Evolutionary conservation across 2,329 filamentous ascomycete species (phyloP), one percentile per base, ranked within the genome.

Genomic region (Truncatella angustata): DNA sequence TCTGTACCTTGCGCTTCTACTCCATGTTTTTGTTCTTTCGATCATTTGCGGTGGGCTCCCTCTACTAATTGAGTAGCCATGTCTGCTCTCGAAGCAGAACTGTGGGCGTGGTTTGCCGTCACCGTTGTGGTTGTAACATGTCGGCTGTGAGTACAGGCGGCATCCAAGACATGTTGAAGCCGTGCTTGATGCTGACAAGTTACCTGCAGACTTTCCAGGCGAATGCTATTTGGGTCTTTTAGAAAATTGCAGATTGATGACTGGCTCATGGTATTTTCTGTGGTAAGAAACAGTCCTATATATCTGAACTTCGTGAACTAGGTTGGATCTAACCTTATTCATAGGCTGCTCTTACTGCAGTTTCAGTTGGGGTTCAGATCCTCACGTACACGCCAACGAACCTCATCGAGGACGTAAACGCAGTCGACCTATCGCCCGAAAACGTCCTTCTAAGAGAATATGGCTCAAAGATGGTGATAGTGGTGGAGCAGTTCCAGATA

Each of bases 391-490:
- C 79, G n/a, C 78, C 75, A 12, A 84, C 78, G 37, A 86, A 86
- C 59, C 70, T 86, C 16, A 81, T 86, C 66, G 70, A 78, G 16
- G 73, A 76, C 0, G 66, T 73, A 14, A 70, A 82, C 24, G 64
- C 67, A 0, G 60, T 65, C 0, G 55, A 63, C 3, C 67, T 85
- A 44, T 81, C 81, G 0, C 70, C 75, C 0, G 55, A 68, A 0
- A 72, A 76, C 43, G 16, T 44, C 10, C 59, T 56, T 3, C 67
- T 72, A 28, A 70, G 80, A 45, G 63, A 70, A 1, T 68, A 64
- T 34, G 84, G 83, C 10, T 84, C 80, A 42, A 86, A 86, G 71
- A 77, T 82, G 70, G 82, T 85, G 1, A 71, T 85, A 34, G 76
- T 84, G 7, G 78, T 81, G 3, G 83, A 87, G 57, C 74, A 85